phyloP scores from a whole-genome alignment of 176 grass and related monocot genomes.

The Musa schizocarpa region DNA sequence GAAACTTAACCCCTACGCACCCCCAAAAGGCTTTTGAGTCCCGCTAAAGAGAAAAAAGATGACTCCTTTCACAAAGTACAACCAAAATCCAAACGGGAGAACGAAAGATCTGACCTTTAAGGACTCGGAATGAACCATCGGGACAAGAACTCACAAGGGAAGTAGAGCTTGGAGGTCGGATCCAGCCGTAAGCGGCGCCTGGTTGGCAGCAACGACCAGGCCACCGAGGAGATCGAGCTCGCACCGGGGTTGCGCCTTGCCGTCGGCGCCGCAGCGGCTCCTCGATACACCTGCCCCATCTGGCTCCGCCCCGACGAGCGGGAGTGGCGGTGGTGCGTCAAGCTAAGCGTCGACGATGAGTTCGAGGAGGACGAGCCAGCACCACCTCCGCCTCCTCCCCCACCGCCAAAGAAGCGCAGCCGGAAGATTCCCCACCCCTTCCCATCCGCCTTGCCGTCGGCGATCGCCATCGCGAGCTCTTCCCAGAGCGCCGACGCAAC shows the following conservation, averaged over 20 bases:
- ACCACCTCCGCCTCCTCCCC: background rate
- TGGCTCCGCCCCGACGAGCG: background rate
- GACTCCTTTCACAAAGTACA: background rate
- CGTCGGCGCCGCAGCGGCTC: constrained; percentile 2
- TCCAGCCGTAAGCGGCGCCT: constrained; percentile 85
- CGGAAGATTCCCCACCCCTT: constrained; percentile 8
- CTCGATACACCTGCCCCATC: constrained; percentile 6
- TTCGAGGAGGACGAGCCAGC: constrained; percentile 7
- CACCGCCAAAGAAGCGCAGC: constrained; percentile 4
- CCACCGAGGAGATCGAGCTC: constrained; percentile 25
- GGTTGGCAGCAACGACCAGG: constrained; percentile 62
- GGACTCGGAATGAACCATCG: background rate
- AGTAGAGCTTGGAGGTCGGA: constrained; percentile 82
- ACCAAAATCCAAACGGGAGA: background rate
- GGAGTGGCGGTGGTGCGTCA: background rate
- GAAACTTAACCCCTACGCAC: background rate
- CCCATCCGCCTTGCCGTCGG: background rate
- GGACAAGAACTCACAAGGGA: constrained; percentile 52
- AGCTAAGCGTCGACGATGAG: constrained; percentile 11
- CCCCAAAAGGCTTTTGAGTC: background rate
- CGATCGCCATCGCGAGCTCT: constrained; percentile 6
- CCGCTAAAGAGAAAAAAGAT: background rate
- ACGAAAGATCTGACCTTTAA: background rate
- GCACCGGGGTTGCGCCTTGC: constrained; percentile 17
- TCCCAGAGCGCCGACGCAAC: background rate